A percentile compares a stretch with the other conserved stretches of the same genome.
Conservation (phyloP, 805 yeast genomes). For the Ogataea nitratoaversa region DNA sequence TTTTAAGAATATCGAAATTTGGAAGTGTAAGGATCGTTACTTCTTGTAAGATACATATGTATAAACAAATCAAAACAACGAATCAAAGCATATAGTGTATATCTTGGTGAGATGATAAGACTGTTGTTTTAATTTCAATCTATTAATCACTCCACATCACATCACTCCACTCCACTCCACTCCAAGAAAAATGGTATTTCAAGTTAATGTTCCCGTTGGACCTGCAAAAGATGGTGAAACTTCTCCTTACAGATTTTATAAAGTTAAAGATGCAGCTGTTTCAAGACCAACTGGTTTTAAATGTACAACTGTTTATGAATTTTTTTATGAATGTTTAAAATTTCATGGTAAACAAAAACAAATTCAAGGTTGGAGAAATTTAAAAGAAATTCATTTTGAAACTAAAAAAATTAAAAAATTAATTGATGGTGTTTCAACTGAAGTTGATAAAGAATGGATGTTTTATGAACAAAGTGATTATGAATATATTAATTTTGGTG, state of each 20-base stretch:
- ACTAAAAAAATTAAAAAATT: conserved; percentile 67
- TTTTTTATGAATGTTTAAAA: conserved; percentile 55
- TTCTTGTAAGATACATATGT: background rate
- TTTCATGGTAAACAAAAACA: conserved; percentile 50
- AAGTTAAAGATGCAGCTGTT: conserved; percentile 43
- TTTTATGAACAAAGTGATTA: conserved; percentile 78
- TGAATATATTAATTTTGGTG: conserved; percentile 56
- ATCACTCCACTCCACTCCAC: background rate
- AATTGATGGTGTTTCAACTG: conserved; percentile 68
- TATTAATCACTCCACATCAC: background rate
- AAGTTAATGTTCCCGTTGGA: conserved; percentile 57
- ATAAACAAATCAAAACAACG: background rate
- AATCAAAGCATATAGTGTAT: no score
- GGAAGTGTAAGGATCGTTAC: no score
- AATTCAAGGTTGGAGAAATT: conserved; percentile 73
- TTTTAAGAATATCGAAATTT: no score
- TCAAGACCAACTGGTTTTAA: conserved; percentile 60
- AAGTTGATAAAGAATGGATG: conserved; percentile 82
- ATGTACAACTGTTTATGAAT: conserved; percentile 68
- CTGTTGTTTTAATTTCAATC: background rate
- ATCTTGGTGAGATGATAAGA: no score
- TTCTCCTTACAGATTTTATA: conserved; percentile 69
- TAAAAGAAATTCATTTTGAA: conserved; percentile 71
- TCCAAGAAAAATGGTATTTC: conserved; percentile 23
- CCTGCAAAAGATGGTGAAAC: conserved; percentile 73